Percentiles rank a stretch among this genome's conserved stretches.
Conservation (phyloP, 73 alveolate genomes). For the Tetrahymena malaccensis region DNA sequence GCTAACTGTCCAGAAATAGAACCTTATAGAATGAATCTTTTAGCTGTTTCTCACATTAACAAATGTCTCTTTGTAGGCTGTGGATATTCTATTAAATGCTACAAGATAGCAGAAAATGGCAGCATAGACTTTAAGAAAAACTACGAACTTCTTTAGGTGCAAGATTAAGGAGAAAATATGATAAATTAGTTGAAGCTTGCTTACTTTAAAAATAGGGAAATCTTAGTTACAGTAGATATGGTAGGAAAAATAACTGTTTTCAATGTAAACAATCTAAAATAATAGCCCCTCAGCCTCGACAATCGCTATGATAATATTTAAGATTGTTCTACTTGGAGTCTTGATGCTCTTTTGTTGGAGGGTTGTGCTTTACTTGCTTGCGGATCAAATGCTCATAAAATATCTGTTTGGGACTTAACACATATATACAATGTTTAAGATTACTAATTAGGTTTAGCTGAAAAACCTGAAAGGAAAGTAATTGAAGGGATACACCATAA, state of each 20-base stretch:
- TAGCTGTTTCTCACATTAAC: not conserved
- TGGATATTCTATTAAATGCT: not conserved
- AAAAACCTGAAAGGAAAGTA: not conserved
- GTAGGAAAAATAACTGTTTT: not conserved
- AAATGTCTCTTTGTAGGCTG: not conserved
- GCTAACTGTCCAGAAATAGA: not conserved
- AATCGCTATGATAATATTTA: not conserved
- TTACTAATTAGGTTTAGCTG: not conserved
- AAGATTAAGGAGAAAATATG: not conserved
- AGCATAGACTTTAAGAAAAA: not conserved
- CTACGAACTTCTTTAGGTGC: not conserved
- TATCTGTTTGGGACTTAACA: not conserved
- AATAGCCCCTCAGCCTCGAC: not conserved
- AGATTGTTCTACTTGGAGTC: not conserved
- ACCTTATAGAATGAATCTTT: not conserved
- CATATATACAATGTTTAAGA: not conserved
- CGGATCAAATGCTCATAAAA: not conserved
- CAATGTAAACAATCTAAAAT: not conserved
- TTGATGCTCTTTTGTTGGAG: not conserved
- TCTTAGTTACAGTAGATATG: not conserved
- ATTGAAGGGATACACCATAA: conserved; percentile 41
- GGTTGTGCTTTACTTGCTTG: not conserved
- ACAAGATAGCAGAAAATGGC: not conserved
- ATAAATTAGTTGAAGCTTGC: not conserved
- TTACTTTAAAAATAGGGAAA: not conserved